Evolutionary conservation across 139 green algal species (phyloP).

Genomic region (Micractinium sp.): DNA sequence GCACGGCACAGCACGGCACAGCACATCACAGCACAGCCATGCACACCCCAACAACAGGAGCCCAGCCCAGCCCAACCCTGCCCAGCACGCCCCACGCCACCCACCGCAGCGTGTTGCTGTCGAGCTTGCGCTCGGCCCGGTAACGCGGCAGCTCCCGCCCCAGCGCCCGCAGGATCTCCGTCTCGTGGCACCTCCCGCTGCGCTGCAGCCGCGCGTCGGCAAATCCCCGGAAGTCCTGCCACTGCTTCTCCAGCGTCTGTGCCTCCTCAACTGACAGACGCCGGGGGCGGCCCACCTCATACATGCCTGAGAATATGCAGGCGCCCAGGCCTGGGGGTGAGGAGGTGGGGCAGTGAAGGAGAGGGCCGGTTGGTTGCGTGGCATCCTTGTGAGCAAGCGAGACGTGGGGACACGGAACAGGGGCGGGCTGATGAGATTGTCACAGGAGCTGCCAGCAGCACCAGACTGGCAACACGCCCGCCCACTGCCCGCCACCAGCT

Average conservation of each 20-base stretch:
- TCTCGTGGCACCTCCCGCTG: conserved; percentile 75
- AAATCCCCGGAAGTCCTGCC: conserved; percentile 76
- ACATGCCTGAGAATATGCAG: conserved; percentile 66
- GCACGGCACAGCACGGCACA: no score
- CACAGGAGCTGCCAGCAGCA: not conserved
- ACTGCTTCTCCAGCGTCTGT: conserved; percentile 67
- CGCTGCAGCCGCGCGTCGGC: conserved; percentile 60
- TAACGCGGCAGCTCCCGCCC: conserved; percentile 43
- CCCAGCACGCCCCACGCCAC: not conserved
- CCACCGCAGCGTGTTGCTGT: conserved; percentile 49
- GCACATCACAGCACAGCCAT: not conserved
- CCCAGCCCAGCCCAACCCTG: not conserved
- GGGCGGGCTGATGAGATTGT: not conserved
- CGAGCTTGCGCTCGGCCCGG: conserved; percentile 51
- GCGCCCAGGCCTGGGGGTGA: conserved; percentile 41
- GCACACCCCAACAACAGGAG: no score
- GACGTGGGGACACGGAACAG: not conserved
- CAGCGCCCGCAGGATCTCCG: conserved; percentile 68
- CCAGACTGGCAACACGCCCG: not conserved
- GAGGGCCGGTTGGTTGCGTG: not conserved
- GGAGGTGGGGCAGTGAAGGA: not conserved
- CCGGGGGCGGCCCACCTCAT: conserved; percentile 76
- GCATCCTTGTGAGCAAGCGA: not conserved
- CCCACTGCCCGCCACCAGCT: no score
- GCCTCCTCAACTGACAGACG: conserved; percentile 64